Conservation (phyloP, 1,284 basidiomycete species). For the Malassezia psittaci region DNA sequence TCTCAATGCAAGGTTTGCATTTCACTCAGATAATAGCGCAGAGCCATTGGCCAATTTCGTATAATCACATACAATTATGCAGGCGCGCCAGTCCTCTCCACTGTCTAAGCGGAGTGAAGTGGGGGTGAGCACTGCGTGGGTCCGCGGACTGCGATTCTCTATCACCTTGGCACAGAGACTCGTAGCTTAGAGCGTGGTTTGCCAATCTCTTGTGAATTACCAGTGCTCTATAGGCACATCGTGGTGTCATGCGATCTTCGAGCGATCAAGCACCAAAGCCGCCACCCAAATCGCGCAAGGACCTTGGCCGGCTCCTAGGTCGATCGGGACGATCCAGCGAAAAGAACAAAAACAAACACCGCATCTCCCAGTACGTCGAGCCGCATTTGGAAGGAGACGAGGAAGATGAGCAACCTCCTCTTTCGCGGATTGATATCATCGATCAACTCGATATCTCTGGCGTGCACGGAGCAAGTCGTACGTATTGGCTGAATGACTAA, state of each 20-base stretch:
- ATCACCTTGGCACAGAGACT: too few relatives aligned
- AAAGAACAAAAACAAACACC: not conserved
- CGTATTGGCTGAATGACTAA: constrained; percentile 2
- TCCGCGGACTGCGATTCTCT: too few relatives aligned
- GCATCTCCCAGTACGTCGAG: constrained; percentile 14
- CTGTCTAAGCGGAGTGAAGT: too few relatives aligned
- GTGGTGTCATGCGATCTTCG: not conserved
- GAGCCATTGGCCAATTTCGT: too few relatives aligned
- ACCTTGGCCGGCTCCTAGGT: not conserved
- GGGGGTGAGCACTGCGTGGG: too few relatives aligned
- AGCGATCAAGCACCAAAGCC: not conserved
- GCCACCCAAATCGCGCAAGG: constrained; percentile 7
- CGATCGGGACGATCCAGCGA: not conserved
- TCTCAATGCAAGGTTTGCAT: too few relatives aligned
- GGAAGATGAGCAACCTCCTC: not conserved
- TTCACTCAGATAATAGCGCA: too few relatives aligned
- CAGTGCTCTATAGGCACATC: too few relatives aligned
- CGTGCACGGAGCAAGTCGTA: constrained; percentile 33
- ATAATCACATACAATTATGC: too few relatives aligned
- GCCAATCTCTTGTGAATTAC: too few relatives aligned
- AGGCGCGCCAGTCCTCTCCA: too few relatives aligned
- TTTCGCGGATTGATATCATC: constrained; percentile 39
- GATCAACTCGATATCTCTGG: constrained; percentile 43
- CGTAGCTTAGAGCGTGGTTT: too few relatives aligned
- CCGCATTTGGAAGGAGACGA: constrained; percentile 1